phyloP scores from a whole-genome alignment of 345 rosid genomes.

The Ailanthus altissimus region DNA sequence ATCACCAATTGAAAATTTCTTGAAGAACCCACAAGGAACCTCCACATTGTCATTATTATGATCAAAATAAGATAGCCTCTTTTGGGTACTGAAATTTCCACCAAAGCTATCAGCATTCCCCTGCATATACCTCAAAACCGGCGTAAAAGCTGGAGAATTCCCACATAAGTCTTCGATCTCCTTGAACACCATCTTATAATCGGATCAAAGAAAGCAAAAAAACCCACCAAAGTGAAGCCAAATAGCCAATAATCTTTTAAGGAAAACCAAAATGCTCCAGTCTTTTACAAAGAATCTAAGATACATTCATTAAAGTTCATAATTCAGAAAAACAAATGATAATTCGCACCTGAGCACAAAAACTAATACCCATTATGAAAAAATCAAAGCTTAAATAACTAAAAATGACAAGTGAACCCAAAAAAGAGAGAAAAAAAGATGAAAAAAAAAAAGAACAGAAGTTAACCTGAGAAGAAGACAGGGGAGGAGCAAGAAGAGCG shows the following conservation, averaged over 20 bases:
- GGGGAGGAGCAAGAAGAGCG: constrained; percentile 73
- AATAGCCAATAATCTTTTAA: constrained; percentile 44
- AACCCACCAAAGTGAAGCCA: not conserved
- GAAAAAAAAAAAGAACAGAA: not conserved
- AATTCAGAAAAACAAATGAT: not conserved
- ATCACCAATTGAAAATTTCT: constrained; percentile 51
- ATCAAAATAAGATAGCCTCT: constrained; percentile 66
- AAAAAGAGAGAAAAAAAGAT: not conserved
- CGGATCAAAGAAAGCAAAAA: constrained; percentile 32
- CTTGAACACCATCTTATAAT: constrained; percentile 52
- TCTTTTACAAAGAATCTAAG: not conserved
- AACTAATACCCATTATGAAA: too few relatives aligned
- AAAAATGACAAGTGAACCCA: not conserved
- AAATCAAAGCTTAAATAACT: not conserved
- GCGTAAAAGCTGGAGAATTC: constrained; percentile 30
- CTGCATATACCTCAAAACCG: constrained; percentile 52
- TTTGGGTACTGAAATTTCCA: constrained; percentile 53
- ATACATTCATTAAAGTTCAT: not conserved
- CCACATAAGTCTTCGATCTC: constrained; percentile 51
- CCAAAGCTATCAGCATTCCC: constrained; percentile 60
- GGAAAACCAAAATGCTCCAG: not conserved
- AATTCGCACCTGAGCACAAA: too few relatives aligned
- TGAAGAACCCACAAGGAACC: constrained; percentile 85
- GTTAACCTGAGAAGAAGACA: constrained; percentile 62
- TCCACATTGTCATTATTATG: constrained; percentile 31